These are phyloP conservation scores for Camellia granthamiana DNA, from an alignment of 148 eudicot species.

Conservation along the genomic window DNA sequence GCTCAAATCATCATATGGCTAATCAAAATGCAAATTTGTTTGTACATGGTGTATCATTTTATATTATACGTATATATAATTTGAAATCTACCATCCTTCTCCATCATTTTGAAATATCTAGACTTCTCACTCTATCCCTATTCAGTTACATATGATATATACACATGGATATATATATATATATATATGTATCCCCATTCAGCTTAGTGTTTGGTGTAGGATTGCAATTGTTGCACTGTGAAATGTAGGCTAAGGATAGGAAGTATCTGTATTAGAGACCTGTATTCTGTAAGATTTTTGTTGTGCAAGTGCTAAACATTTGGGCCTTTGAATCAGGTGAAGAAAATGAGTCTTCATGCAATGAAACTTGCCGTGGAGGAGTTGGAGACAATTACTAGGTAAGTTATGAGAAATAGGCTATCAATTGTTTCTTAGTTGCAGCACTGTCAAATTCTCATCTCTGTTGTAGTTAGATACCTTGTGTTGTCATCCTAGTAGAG, in stretches of 20 bases:
- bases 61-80: too few species aligned
- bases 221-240: neutral
- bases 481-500: neutral
- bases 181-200: too few species aligned
- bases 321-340: slow-evolving; percentile 26
- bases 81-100: too few species aligned
- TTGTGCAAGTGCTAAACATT: slow-evolving; percentile 5
- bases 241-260: neutral
- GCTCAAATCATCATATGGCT: too few species aligned
- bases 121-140: too few species aligned
- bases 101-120: too few species aligned
- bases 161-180: too few species aligned
- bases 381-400: slow-evolving; percentile 15
- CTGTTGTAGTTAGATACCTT: neutral
- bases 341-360: slow-evolving; percentile 36
- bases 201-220: neutral
- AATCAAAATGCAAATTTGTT: too few species aligned
- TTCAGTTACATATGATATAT: too few species aligned
- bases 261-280: neutral
- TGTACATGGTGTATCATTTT: too few species aligned
- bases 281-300: neutral
- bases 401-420: slow-evolving; percentile 9
- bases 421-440: neutral
- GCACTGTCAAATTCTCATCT: neutral
- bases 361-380: slow-evolving; percentile 21